Evolutionary conservation across 225 moss, liverwort and hornwort species (phyloP).

Genomic region (Polytrichum formosum): DNA sequence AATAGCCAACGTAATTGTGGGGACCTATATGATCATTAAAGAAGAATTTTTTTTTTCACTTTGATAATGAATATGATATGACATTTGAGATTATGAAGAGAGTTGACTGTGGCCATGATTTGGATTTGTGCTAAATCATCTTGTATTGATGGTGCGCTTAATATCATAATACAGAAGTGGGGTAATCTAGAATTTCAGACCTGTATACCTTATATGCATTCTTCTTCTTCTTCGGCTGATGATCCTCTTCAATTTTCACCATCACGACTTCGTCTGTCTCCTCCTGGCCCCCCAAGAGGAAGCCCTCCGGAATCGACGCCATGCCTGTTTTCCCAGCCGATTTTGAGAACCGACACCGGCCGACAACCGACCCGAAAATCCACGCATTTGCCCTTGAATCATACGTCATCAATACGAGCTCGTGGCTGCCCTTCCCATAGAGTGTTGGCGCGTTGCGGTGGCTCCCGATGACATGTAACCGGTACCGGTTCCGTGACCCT

Average conservation of each 20-base stretch:
- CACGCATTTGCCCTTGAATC: constrained; percentile 43
- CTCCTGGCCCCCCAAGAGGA: constrained; percentile 49
- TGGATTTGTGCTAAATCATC: no score
- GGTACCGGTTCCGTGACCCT: constrained; percentile 11
- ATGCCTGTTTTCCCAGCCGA: constrained; percentile 33
- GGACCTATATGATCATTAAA: no score
- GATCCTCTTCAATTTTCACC: constrained; percentile 8
- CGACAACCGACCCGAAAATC: constrained; percentile 36
- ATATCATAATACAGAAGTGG: no score
- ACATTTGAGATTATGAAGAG: no score
- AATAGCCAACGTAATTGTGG: no score
- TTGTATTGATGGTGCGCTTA: no score
- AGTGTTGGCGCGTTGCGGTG: constrained; percentile 40
- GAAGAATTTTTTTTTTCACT: no score
- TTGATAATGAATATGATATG: no score
- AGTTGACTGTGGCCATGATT: no score
- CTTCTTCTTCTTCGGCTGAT: background rate
- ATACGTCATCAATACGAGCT: constrained; percentile 49
- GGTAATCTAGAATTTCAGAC: background rate
- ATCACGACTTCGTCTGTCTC: constrained; percentile 31
- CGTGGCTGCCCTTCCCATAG: constrained; percentile 27
- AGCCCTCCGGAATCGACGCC: constrained; percentile 30
- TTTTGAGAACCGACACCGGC: constrained; percentile 27
- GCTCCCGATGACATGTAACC: constrained; percentile 39
- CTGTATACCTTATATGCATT: background rate